Conservation (phyloP, 2,329 filamentous ascomycete genomes). For the Drechslerella dactyloides region DNA sequence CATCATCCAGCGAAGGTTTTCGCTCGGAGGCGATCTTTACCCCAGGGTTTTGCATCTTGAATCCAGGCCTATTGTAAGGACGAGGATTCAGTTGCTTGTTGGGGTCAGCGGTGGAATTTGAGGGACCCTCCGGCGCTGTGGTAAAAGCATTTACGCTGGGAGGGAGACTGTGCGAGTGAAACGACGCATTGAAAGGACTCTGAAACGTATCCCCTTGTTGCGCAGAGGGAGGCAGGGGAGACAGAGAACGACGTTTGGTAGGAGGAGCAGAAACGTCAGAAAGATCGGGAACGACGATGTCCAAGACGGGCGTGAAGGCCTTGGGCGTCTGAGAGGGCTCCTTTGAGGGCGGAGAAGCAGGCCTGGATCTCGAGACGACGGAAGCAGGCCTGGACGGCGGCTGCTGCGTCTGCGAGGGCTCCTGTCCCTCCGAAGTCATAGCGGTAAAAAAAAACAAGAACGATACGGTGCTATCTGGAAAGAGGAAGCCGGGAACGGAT, state of each 20-base stretch:
- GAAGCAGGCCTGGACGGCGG: conserved; percentile 32
- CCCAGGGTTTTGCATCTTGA: conserved; percentile 32
- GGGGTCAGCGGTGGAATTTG: conserved; percentile 15
- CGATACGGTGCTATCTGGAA: neutral
- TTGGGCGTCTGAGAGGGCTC: conserved; percentile 47
- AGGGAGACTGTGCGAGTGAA: conserved; percentile 40
- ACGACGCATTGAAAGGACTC: conserved; percentile 43
- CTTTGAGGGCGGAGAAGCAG: conserved; percentile 25
- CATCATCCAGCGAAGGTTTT: conserved; percentile 38
- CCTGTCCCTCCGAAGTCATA: conserved; percentile 45
- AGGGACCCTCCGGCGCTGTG: conserved; percentile 25
- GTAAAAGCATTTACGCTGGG: conserved; percentile 21
- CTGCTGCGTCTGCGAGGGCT: conserved; percentile 30
- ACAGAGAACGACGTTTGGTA: conserved; percentile 38
- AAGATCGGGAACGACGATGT: conserved; percentile 21
- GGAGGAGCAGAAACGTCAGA: conserved; percentile 27
- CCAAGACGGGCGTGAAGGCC: conserved; percentile 32
- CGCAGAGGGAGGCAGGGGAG: conserved; percentile 40
- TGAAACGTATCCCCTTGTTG: conserved; percentile 40
- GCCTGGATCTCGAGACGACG: too few species aligned
- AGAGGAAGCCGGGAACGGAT: neutral
- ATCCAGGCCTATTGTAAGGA: conserved; percentile 32
- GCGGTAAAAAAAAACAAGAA: neutral
- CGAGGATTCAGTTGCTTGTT: conserved; percentile 36
- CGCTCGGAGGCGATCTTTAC: conserved; percentile 22